These are phyloP conservation scores for Trichosporon sp. DNA, from an alignment of 1,284 basidiomycete genomes.

Conservation along the genomic window DNA sequence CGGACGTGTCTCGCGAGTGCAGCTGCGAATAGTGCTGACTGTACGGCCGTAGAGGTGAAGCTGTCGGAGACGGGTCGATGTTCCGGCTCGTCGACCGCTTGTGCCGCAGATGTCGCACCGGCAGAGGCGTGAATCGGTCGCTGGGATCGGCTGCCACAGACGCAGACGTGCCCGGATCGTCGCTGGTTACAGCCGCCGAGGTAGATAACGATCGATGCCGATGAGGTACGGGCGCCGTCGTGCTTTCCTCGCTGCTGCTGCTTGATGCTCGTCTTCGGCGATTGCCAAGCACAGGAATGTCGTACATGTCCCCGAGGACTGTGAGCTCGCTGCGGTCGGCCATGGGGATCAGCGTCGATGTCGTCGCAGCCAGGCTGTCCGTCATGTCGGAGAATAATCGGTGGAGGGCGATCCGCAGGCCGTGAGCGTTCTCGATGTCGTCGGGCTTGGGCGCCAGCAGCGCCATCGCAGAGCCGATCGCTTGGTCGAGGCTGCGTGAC, in stretches of 20 bases:
- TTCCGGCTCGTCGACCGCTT: conserved; percentile 26
- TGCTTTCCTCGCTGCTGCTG: conserved; percentile 4
- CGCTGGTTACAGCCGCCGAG: conserved; percentile 3
- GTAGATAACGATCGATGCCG: conserved; percentile 8
- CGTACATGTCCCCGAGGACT: conserved; percentile 43
- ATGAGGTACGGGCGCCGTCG: background rate
- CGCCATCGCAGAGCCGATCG: conserved; percentile 24
- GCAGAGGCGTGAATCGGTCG: conserved; percentile 39
- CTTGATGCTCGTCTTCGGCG: conserved; percentile 2
- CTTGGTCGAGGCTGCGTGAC: conserved; percentile 22
- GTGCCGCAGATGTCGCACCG: conserved; percentile 29
- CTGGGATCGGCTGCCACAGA: conserved; percentile 8
- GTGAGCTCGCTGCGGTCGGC: conserved; percentile 32
- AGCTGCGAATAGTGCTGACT: background rate
- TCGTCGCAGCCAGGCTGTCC: conserved; percentile 37
- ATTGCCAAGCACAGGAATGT: conserved; percentile 27
- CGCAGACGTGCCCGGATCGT: background rate
- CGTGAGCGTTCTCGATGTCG: conserved; percentile 20
- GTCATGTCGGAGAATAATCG: conserved; percentile 35
- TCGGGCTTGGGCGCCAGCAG: conserved; percentile 23
- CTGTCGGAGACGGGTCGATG: conserved; percentile 10
- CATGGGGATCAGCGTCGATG: conserved; percentile 29
- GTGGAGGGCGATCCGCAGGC: conserved; percentile 34
- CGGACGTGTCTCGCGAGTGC: background rate
- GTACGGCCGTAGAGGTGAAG: background rate